Evolutionary conservation across 2,329 filamentous ascomycete species (phyloP), one percentile per base, ranked within the genome.

Genomic region (Fusarium dimerum): DNA sequence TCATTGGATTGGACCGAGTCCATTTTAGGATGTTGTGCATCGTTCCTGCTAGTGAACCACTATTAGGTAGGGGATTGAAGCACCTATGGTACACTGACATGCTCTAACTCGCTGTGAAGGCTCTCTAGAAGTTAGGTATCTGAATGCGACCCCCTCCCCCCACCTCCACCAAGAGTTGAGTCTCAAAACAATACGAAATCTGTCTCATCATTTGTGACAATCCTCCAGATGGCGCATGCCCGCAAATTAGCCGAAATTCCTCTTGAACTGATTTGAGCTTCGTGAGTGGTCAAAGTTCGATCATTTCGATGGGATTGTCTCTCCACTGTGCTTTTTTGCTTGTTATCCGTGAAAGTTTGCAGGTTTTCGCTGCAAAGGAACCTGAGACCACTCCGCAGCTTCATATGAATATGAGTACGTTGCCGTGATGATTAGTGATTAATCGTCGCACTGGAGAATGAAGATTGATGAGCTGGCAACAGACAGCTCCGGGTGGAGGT

Each of bases 161-260:
- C 32, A 15, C 32, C 32, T 36, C 32, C 13, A 11, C 32, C 13
- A 11, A 36, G 13, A 36, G 6, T n/a, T 7, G 13, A 36, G 6
- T n/a, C 11, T 45, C 43, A 45, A 39, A 38, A 40, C 32, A 47
- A 40, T 32, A 16, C 32, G 5, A 11, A 36, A 36, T 36, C 32
- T 36, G 36, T 43, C 20, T 45, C 40, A 43, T 52, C 50, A 52
- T 50, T 50, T 53, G 39, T 49, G 48, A 18, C 13, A 43, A 46
- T 52, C 48, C 38, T 13, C 38, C 50, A 26, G 43, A 15, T 48
- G 50, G 47, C 46, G 39, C 20, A 43, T 48, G 59, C 41, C 47
- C 41, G 60, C 44, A 51, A 61, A 63, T 63, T 63, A 63, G 60
- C 60, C 60, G 57, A 62, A 63, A 63, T 63, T 63, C 60, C 60